Base-by-base conservation (phyloP, 257 asterid species). In the Apocynum venetum region DNA sequence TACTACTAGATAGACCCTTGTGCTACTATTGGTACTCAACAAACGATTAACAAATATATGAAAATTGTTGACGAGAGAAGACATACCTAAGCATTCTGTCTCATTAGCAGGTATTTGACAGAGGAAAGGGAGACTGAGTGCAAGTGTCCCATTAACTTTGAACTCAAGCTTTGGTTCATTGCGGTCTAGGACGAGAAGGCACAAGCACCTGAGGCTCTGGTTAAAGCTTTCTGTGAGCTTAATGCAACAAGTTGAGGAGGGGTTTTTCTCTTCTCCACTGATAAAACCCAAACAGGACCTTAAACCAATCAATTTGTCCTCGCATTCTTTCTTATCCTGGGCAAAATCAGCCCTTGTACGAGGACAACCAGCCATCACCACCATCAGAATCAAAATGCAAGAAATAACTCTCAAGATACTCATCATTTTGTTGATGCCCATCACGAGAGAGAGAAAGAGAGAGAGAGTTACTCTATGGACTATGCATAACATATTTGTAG, bases 91-190 rank as follows among this genome's bases (percentile, higher is more conserved):
- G 77, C 86, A 87, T 31, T 56, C 1, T 1, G 86, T 47, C 68
- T 80, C 84, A 20, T 75, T 79, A 15, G 85, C n/a, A 17, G 59
- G 77, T 19, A 72, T 53, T 1, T 44, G 85, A 60, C 89, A 89
- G 15, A 79, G 8, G 60, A 80, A 70, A 59, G 84, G 82, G 20
- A 86, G 88, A 41, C 77, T 46, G 35, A 87, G 40, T 40, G 91
- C 90, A 35, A 81, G 90, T 0, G 91, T 87, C 4, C 85, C 87
- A 20, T 89, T 89, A 73, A 88, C 72, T 49, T 84, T 87, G 65
- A 82, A 82, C 2, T 89, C 91, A 2, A 85, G 80, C 9, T 72
- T 76, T 0, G 83, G 89, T 2, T 88, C 89, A 44, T 88, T 78
- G 15, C 88, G 84, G 66, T 85, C 92, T 48, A 71, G 81, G 11